A percentile compares a stretch with the other conserved stretches of the same genome.
phyloP scores from a whole-genome alignment of 2,329 filamentous ascomycete genomes.

The Aspergillus clavatus region DNA sequence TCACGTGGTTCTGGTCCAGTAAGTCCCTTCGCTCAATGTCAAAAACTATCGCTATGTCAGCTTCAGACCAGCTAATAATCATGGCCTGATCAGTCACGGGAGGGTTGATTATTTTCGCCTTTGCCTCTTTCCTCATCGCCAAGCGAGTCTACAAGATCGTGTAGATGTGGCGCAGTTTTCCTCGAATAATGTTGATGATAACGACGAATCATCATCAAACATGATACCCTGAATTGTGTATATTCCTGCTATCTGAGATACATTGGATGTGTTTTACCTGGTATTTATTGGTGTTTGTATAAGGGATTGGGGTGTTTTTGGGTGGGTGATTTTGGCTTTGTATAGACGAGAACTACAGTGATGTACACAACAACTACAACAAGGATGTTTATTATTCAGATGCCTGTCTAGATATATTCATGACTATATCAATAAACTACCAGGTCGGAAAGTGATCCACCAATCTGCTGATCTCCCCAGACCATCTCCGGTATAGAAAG shows the following conservation, averaged over 20 bases:
- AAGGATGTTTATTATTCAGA: no score
- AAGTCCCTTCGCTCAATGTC: slow-evolving; percentile 20
- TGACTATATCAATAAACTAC: not conserved
- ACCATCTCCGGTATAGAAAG: no score
- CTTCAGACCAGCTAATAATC: no score
- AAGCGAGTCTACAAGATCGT: slow-evolving; percentile 81
- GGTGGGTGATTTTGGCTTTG: not conserved
- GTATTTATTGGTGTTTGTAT: not conserved
- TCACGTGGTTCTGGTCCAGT: slow-evolving; percentile 68
- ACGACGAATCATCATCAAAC: not conserved
- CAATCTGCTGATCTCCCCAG: not conserved
- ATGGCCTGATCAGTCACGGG: slow-evolving; percentile 52
- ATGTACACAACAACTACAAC: no score
- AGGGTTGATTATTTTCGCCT: slow-evolving; percentile 71
- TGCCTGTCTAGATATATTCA: not conserved
- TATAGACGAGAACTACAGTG: no score
- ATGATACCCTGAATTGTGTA: slow-evolving; percentile 9
- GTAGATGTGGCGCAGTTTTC: slow-evolving; percentile 29
- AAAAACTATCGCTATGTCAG: no score
- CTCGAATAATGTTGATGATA: not conserved
- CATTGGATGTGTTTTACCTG: no score
- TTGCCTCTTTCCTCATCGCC: slow-evolving; percentile 73
- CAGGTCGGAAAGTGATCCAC: not conserved
- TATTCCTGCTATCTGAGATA: not conserved
- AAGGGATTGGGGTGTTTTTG: not conserved